phyloP scores from a whole-genome alignment of 805 yeast species.

The Pichia californica region DNA sequence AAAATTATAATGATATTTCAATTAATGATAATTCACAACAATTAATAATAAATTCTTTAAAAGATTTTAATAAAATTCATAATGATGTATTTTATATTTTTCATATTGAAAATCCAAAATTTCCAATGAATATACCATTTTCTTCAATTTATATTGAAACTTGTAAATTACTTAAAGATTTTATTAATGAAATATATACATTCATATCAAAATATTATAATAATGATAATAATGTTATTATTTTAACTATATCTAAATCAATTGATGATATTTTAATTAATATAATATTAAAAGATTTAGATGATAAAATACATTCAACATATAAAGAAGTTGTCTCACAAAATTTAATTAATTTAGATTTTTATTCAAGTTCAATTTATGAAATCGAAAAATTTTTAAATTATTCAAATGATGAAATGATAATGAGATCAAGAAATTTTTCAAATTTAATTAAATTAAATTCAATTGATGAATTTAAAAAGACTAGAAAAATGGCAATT shows the following conservation, averaged over 20 bases:
- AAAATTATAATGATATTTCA: conserved; percentile 55
- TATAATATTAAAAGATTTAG: conserved; percentile 59
- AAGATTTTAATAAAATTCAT: conserved; percentile 54
- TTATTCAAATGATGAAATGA: conserved; percentile 30
- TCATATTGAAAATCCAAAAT: conserved; percentile 26
- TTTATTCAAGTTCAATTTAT: conserved; percentile 67
- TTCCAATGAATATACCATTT: conserved; percentile 73
- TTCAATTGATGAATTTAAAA: conserved; percentile 42
- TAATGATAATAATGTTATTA: conserved; percentile 52
- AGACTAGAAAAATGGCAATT: conserved; percentile 61
- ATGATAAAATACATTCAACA: conserved; percentile 54
- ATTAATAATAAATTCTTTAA: conserved; percentile 53
- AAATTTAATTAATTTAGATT: conserved; percentile 80
- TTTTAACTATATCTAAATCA: conserved; percentile 52
- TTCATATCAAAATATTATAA: conserved; percentile 63
- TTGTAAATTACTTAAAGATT: conserved; percentile 66
- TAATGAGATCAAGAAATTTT: conserved; percentile 26
- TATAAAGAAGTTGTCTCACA: conserved; percentile 90
- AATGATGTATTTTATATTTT: conserved; percentile 33
- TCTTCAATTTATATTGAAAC: conserved; percentile 83
- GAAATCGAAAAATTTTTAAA: conserved; percentile 50
- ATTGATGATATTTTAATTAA: conserved; percentile 65
- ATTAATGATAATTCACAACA: conserved; percentile 88
- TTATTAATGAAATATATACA: conserved; percentile 54
- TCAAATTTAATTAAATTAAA: conserved; percentile 28